Evolutionary conservation across 2,329 filamentous ascomycete species (phyloP).

Genomic region (Zymoseptoria tritici): DNA sequence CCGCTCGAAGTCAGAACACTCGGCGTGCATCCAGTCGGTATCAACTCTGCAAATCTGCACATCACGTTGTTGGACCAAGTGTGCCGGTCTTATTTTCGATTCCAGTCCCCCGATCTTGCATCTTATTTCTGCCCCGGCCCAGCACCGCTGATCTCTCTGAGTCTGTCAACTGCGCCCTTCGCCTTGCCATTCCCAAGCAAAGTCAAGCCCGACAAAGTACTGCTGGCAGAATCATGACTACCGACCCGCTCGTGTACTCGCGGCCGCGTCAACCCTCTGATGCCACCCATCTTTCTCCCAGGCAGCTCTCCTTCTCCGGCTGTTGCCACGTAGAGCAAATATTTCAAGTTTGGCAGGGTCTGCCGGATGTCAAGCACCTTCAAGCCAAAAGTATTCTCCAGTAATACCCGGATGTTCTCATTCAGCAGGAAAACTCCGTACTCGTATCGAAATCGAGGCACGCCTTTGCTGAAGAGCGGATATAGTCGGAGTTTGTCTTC

Average conservation of each 20-base stretch:
- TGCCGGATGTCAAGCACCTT: conserved; percentile 84
- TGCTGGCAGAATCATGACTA: conserved; percentile 21
- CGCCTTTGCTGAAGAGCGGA: conserved; percentile 66
- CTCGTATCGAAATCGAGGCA: conserved; percentile 78
- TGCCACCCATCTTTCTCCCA: conserved; percentile 47
- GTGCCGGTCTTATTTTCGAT: too few species aligned
- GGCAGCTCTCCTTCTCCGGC: conserved; percentile 62
- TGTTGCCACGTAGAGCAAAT: conserved; percentile 80
- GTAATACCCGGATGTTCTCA: conserved; percentile 76
- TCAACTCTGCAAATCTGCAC: too few species aligned
- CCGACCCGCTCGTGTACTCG: conserved; percentile 13
- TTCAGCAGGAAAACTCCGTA: conserved; percentile 96
- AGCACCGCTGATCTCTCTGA: conserved; percentile 16
- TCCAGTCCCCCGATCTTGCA: too few species aligned
- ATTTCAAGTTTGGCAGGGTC: conserved; percentile 88
- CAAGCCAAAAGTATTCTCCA: conserved; percentile 57
- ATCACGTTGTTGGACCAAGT: too few species aligned
- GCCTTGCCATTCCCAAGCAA: conserved; percentile 16
- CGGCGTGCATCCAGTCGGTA: too few species aligned
- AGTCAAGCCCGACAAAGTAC: conserved; percentile 17
- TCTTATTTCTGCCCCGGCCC: neutral
- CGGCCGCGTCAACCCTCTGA: conserved; percentile 38
- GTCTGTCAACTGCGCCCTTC: conserved; percentile 24
- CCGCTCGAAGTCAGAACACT: too few species aligned
- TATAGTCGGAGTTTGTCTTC: conserved; percentile 46